Evolutionary conservation across 2,329 filamentous ascomycete genomes (phyloP).

Genomic region (Xylariaceae sp.): DNA sequence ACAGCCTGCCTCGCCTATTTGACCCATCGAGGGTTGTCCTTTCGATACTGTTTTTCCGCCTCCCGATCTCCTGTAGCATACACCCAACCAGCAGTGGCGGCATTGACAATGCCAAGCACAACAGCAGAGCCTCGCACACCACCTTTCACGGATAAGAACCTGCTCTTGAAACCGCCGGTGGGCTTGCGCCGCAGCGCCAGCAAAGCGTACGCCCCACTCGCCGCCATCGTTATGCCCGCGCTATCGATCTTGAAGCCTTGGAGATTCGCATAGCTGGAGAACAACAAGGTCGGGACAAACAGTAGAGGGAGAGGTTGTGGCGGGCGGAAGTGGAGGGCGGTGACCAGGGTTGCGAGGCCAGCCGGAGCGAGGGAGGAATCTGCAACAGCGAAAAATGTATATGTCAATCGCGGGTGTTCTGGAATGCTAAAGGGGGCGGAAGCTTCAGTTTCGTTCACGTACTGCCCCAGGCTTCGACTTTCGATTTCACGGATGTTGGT

Average conservation of each 20-base stretch:
- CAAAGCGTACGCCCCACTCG: constrained; percentile 55
- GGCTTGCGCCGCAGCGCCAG: constrained; percentile 47
- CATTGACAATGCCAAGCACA: constrained; percentile 47
- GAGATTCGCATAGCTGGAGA: constrained; percentile 56
- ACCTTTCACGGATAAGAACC: constrained; percentile 46
- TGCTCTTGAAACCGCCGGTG: constrained; percentile 32
- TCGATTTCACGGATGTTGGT: constrained; percentile 34
- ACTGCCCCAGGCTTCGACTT: constrained; percentile 48
- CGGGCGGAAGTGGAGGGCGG: constrained; percentile 53
- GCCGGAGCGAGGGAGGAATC: constrained; percentile 52
- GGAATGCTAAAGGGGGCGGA: neutral
- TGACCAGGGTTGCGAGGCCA: constrained; percentile 53
- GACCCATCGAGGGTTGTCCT: constrained; percentile 50
- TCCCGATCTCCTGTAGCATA: constrained; percentile 50
- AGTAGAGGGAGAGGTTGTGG: constrained; percentile 48
- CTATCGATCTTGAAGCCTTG: constrained; percentile 55
- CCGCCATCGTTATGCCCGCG: constrained; percentile 53
- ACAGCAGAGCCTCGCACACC: constrained; percentile 49
- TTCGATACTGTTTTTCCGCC: constrained; percentile 46
- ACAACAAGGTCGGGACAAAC: constrained; percentile 50
- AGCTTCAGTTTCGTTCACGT: constrained; percentile 31
- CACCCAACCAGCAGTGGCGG: constrained; percentile 47
- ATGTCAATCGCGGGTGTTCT: neutral
- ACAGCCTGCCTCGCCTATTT: constrained; percentile 23
- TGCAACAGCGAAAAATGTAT: constrained; percentile 27